These are phyloP conservation scores for Aspergillus coremiiformis DNA, from an alignment of 495 filamentous ascomycete genomes.

Conservation along the genomic window DNA sequence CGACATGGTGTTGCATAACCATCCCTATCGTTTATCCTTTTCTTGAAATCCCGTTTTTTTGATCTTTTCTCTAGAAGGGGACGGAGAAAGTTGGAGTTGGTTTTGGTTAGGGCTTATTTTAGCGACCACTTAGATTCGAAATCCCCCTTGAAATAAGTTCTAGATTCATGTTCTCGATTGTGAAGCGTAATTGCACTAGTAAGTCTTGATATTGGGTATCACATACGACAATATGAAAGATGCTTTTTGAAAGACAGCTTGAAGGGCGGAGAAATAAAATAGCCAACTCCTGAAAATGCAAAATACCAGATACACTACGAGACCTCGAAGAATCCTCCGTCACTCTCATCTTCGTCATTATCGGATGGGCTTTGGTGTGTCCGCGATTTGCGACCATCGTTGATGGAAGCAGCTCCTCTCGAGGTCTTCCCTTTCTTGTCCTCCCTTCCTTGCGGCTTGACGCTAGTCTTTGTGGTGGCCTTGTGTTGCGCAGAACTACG, in stretches of 20 bases:
- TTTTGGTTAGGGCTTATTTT: background rate
- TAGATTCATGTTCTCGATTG: background rate
- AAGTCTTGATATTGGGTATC: constrained; percentile 14
- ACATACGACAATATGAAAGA: background rate
- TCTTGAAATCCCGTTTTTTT: background rate
- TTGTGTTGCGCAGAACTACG: background rate
- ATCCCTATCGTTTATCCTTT: background rate
- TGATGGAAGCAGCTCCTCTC: constrained; percentile 3
- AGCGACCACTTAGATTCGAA: constrained; percentile 1
- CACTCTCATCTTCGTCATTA: constrained; percentile 42
- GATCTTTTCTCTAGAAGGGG: constrained; percentile 5
- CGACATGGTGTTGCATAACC: background rate
- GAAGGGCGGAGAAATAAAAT: constrained; percentile 2
- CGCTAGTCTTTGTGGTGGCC: constrained; percentile 2
- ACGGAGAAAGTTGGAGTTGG: constrained; percentile 13
- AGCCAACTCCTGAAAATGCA: constrained; percentile 18
- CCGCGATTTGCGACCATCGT: constrained; percentile 9
- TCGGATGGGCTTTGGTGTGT: background rate
- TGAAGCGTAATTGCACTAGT: constrained; percentile 2
- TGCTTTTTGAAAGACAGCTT: background rate
- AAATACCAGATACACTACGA: constrained; percentile 15
- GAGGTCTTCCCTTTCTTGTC: constrained; percentile 11
- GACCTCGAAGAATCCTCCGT: constrained; percentile 50
- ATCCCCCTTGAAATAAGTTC: background rate
- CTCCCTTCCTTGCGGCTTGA: constrained; percentile 8